These are phyloP conservation scores for Chenopodium formosanum DNA, from an alignment of 148 eudicot species.

Conservation along the genomic window DNA sequence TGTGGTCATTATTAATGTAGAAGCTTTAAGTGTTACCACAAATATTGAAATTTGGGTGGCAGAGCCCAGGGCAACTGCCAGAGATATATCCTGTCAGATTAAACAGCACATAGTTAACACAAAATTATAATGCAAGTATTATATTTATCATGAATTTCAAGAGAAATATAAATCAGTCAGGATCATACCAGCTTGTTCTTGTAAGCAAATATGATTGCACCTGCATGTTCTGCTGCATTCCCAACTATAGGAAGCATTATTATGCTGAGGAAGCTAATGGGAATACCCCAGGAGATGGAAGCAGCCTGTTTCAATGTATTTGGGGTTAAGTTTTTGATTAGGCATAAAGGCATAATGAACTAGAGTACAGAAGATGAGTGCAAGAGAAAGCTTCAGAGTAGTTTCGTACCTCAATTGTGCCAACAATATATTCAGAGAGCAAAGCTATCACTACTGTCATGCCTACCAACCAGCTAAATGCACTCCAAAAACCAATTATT, in stretches of 20 bases:
- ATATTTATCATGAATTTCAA: neutral
- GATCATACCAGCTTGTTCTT: slow-evolving; percentile 67
- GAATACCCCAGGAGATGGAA: slow-evolving; percentile 70
- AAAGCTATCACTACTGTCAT: slow-evolving; percentile 61
- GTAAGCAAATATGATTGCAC: slow-evolving; percentile 71
- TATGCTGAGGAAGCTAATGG: slow-evolving; percentile 67
- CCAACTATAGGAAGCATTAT: slow-evolving; percentile 81
- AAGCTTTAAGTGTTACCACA: slow-evolving; percentile 46
- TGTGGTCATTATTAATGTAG: neutral
- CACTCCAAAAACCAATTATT: slow-evolving; percentile 62
- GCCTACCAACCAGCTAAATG: slow-evolving; percentile 53
- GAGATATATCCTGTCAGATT: slow-evolving; percentile 61
- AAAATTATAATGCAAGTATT: neutral
- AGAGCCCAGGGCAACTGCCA: slow-evolving; percentile 81
- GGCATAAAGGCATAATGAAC: neutral
- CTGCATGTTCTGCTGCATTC: slow-evolving; percentile 92
- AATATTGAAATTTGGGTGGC: slow-evolving; percentile 78
- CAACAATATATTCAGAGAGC: slow-evolving; percentile 72
- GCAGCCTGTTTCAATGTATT: slow-evolving; percentile 44
- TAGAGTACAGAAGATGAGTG: neutral
- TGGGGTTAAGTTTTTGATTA: neutral
- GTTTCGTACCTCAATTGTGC: slow-evolving; percentile 67
- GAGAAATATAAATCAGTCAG: neutral
- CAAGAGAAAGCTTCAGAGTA: neutral
- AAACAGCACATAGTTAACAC: neutral